These are phyloP conservation scores for Lathyrus tuberosus DNA, from an alignment of 306 rosid species.

Conservation along the genomic window DNA sequence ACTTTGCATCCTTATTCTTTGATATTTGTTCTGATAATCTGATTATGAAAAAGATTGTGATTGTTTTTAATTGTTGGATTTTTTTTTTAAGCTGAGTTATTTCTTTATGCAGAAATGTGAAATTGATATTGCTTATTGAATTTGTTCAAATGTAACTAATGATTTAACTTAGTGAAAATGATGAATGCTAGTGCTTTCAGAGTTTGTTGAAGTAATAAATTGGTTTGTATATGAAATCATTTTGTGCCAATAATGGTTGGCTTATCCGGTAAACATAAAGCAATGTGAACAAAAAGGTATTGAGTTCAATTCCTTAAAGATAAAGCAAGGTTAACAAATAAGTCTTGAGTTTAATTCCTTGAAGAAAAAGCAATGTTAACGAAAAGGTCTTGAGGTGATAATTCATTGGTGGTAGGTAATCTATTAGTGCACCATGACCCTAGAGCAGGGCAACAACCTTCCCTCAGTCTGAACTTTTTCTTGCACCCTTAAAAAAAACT, in stretches of 20 bases:
- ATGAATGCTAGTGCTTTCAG: neutral
- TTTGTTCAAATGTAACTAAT: neutral
- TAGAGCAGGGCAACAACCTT: neutral
- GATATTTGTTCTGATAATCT: constrained; percentile 25
- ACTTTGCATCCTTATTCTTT: constrained; percentile 26
- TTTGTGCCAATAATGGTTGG: neutral
- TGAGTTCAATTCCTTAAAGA: neutral
- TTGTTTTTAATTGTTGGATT: neutral
- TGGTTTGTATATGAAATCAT: constrained; percentile 18
- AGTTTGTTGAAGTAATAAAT: constrained; percentile 16
- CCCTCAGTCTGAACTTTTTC: neutral
- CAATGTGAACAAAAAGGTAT: constrained; percentile 8
- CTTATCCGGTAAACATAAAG: neutral
- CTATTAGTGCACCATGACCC: neutral
- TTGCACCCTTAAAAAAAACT: neutral
- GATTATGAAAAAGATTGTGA: neutral
- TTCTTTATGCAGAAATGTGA: neutral
- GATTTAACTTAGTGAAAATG: constrained; percentile 1
- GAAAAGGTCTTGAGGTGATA: constrained; percentile 2
- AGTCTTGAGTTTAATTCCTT: neutral
- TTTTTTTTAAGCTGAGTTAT: neutral
- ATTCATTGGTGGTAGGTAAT: constrained; percentile 11
- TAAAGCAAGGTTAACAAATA: neutral
- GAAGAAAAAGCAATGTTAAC: constrained; percentile 1
- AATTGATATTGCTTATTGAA: neutral